A percentile compares a stretch with the other conserved stretches of the same genome.
These are phyloP conservation scores for Collybia sp. DNA, from an alignment of 768 basidiomycete genomes.

Conservation along the genomic window DNA sequence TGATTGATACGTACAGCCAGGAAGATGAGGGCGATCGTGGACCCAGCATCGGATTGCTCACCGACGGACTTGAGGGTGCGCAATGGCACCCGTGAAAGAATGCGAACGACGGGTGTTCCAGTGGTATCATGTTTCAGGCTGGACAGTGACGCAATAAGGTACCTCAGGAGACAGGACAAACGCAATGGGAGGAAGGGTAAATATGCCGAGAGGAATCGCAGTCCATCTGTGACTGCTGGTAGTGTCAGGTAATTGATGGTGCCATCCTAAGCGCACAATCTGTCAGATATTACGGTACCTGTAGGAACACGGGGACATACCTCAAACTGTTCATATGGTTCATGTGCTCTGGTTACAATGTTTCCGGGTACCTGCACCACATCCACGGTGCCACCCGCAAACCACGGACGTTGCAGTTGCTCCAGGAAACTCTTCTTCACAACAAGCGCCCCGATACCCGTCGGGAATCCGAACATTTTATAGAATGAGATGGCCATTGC, in stretches of 20 bases:
- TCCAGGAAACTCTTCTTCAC: conserved; percentile 66
- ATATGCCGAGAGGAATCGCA: conserved; percentile 74
- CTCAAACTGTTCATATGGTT: conserved; percentile 75
- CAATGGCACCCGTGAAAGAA: conserved; percentile 60
- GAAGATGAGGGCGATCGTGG: conserved; percentile 58
- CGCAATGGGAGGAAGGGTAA: conserved; percentile 76
- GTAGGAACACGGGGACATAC: conserved; percentile 31
- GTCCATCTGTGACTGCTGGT: conserved; percentile 74
- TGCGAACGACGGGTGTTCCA: conserved; percentile 56
- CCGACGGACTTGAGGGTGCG: conserved; percentile 51
- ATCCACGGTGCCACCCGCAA: conserved; percentile 79
- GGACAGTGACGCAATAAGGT: conserved; percentile 51
- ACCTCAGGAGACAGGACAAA: conserved; percentile 63
- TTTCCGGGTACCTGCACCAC: conserved; percentile 79
- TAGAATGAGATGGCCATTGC: conserved; percentile 84
- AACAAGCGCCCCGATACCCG: conserved; percentile 76
- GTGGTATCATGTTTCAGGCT: conserved; percentile 57
- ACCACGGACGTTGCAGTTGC: conserved; percentile 71
- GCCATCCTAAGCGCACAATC: conserved; percentile 52
- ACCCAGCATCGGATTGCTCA: conserved; percentile 63
- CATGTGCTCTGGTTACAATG: conserved; percentile 54
- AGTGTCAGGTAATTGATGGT: conserved; percentile 80
- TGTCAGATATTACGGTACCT: neutral
- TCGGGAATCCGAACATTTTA: conserved; percentile 89
- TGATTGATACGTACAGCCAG: conserved; percentile 42